Percentiles rank a stretch among this genome's conserved stretches.
Conservation (phyloP, 768 basidiomycete genomes). For the Suillus occidentalis region DNA sequence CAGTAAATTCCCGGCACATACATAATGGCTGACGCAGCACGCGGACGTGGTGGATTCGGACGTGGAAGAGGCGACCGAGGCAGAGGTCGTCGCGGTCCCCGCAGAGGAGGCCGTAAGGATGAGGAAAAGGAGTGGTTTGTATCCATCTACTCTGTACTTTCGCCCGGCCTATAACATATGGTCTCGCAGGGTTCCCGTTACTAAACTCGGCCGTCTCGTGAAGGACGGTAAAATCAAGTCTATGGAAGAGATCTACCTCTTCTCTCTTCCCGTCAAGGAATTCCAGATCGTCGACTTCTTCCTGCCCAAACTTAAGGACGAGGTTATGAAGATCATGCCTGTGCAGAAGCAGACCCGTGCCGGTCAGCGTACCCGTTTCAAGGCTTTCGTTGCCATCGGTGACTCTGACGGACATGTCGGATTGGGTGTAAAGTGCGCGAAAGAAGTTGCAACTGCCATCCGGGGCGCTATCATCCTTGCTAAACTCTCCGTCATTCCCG, state of each 20-base stretch:
- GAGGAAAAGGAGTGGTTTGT: conserved; percentile 99
- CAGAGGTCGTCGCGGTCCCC: conserved; percentile 72
- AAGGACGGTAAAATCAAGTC: conserved; percentile 99
- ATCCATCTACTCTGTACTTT: conserved; percentile 1
- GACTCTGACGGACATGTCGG: conserved; percentile 99
- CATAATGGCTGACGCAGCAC: conserved; percentile 86
- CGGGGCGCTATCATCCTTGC: conserved; percentile 99
- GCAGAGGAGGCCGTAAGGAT: conserved; percentile 97
- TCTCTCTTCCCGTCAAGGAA: conserved; percentile 99
- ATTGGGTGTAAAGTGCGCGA: conserved; percentile 99
- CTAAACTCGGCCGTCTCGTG: conserved; percentile 98
- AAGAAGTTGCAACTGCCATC: conserved; percentile 99
- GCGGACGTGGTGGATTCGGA: conserved; percentile 90
- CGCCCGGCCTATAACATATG: conserved; percentile 10
- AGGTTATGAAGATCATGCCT: conserved; percentile 99
- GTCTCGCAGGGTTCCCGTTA: conserved; percentile 83
- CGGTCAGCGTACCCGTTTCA: conserved; percentile 99
- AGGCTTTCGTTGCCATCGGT: conserved; percentile 99
- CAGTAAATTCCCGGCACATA: conserved; percentile 26
- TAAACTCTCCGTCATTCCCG: conserved; percentile 96
- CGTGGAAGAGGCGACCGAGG: conserved; percentile 76
- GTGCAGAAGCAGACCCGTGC: conserved; percentile 99
- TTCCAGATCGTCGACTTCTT: conserved; percentile 99
- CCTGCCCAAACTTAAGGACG: conserved; percentile 98
- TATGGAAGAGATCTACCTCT: conserved; percentile 99